Conservation (phyloP, 306 rosid species). For the Begonia masoniana region DNA sequence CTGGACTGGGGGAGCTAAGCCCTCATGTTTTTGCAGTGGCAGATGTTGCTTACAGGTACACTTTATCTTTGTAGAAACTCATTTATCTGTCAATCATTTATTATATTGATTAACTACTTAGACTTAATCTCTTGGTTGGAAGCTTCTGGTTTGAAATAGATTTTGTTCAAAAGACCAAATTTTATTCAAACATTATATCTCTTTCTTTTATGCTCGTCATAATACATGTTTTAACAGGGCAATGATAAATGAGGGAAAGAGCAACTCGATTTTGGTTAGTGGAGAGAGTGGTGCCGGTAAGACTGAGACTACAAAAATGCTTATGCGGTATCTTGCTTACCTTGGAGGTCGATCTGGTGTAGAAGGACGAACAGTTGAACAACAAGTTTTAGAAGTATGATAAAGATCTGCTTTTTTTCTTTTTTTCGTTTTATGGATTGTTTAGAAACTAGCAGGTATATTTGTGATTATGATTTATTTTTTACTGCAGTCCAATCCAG, state of each 20-base stretch:
- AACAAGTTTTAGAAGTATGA: constrained; percentile 96
- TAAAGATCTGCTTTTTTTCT: constrained; percentile 4
- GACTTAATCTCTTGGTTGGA: too few relatives aligned
- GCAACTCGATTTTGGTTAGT: constrained; percentile 97
- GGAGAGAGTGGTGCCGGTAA: constrained; percentile 99
- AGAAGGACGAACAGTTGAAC: constrained; percentile 99
- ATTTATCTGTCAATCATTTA: too few relatives aligned
- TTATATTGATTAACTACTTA: too few relatives aligned
- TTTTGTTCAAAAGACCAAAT: too few relatives aligned
- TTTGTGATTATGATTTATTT: constrained; percentile 3
- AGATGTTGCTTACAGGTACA: constrained; percentile 95
- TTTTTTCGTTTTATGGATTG: neutral
- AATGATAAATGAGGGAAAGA: constrained; percentile 97
- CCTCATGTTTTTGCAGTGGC: constrained; percentile 99
- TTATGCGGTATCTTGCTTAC: constrained; percentile 95
- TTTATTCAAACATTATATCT: too few relatives aligned
- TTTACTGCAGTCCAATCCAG: constrained; percentile 85
- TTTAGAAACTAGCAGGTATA: neutral
- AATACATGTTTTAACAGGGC: constrained; percentile 32
- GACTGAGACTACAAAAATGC: constrained; percentile 99
- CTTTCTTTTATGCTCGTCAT: too few relatives aligned
- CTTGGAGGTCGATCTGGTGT: constrained; percentile 99
- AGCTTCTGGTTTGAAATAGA: too few relatives aligned
- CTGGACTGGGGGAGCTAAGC: constrained; percentile 92
- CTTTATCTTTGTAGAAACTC: neutral